Evolutionary conservation across 495 filamentous ascomycete species (phyloP).

Genomic region (Letharia lupina): DNA sequence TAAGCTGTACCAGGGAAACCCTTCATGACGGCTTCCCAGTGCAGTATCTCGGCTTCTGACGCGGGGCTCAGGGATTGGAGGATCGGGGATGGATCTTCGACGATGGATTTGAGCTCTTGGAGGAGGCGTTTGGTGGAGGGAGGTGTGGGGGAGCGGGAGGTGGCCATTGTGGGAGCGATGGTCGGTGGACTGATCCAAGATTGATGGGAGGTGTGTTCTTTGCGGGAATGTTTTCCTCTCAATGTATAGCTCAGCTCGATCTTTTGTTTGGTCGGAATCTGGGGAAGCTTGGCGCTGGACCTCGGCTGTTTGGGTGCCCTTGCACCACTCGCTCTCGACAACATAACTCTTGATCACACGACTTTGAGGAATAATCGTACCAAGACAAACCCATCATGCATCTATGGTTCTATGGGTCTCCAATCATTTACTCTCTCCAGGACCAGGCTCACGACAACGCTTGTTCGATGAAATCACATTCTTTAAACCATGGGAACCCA

Average conservation of each 20-base stretch:
- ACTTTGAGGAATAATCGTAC: no score
- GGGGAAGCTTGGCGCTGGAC: background rate
- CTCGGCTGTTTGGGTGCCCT: background rate
- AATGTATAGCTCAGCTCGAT: background rate
- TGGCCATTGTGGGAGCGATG: constrained; percentile 1
- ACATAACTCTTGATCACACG: no score
- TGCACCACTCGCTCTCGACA: no score
- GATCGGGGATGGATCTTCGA: constrained; percentile 45
- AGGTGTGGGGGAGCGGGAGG: constrained; percentile 28
- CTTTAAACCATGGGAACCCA: no score
- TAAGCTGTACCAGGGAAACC: constrained; percentile 61
- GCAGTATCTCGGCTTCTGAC: constrained; percentile 59
- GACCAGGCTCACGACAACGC: no score
- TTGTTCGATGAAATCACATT: no score
- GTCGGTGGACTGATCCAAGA: background rate
- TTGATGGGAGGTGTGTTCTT: background rate
- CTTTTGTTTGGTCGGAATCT: no score
- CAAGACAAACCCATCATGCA: no score
- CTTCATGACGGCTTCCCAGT: constrained; percentile 73
- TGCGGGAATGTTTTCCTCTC: no score
- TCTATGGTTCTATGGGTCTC: no score
- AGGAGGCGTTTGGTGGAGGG: constrained; percentile 52
- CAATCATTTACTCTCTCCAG: no score
- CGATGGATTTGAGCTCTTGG: constrained; percentile 55
- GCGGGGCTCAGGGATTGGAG: constrained; percentile 58